Evolutionary conservation across 257 asterid species (phyloP).

Genomic region (Przewalskia tangutica): DNA sequence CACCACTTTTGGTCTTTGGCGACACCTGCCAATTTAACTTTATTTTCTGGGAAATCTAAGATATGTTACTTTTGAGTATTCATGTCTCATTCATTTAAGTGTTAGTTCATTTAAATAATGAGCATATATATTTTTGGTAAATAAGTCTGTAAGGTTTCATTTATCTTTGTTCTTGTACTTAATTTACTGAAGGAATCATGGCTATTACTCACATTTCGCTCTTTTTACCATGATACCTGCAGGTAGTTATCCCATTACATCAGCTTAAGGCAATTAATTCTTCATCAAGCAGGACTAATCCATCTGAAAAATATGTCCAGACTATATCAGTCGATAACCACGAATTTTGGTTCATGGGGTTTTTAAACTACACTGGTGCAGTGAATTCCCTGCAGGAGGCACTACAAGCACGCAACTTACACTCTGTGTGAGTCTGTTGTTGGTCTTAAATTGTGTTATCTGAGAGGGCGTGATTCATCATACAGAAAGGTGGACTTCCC

Average conservation of each 20-base stretch:
- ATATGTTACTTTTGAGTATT: background rate
- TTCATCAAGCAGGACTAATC: conserved; percentile 61
- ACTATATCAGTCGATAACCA: conserved; percentile 81
- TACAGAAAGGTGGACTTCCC: background rate
- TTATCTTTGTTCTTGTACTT: background rate
- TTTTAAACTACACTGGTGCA: conserved; percentile 63
- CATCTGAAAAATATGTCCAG: conserved; percentile 80
- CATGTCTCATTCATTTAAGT: background rate
- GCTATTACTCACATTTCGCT: background rate
- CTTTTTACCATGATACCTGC: background rate
- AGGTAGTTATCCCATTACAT: conserved; percentile 90
- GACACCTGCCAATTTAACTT: background rate
- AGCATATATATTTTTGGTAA: background rate
- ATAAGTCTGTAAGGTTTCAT: background rate
- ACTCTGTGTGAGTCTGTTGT: conserved; percentile 28
- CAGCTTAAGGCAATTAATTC: conserved; percentile 84
- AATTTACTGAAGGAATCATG: background rate
- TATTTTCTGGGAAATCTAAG: background rate
- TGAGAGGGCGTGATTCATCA: background rate
- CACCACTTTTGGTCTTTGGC: background rate
- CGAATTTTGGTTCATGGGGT: conserved; percentile 98
- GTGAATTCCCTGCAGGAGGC: conserved; percentile 58
- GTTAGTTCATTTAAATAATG: background rate
- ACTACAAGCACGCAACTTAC: conserved; percentile 24
- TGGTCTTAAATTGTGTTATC: background rate